Conservation (phyloP, 2,329 filamentous ascomycete genomes). For the Fusarium keratoplasticum region DNA sequence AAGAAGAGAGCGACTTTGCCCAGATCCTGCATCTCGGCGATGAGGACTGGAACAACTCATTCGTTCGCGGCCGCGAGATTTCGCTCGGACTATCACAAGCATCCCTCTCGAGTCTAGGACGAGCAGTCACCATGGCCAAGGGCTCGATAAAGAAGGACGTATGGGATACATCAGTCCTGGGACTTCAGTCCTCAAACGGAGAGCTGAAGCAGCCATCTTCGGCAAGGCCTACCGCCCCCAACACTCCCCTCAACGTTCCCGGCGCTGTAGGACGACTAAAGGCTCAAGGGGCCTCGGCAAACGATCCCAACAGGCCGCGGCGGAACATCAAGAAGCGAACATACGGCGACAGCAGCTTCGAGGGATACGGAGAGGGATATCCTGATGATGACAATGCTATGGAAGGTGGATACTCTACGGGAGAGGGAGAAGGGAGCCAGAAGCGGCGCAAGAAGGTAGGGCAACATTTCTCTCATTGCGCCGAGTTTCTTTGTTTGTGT, state of each 20-base stretch:
- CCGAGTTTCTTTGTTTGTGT: slow-evolving; percentile 16
- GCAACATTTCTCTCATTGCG: slow-evolving; percentile 14
- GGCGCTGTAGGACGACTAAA: slow-evolving; percentile 53
- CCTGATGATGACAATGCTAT: slow-evolving; percentile 72
- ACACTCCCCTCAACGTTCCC: slow-evolving; percentile 60
- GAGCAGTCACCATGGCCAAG: slow-evolving; percentile 68
- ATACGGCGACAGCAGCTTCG: slow-evolving; percentile 80
- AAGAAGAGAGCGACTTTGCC: slow-evolving; percentile 60
- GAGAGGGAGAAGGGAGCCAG: slow-evolving; percentile 74
- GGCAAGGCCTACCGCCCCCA: slow-evolving; percentile 63
- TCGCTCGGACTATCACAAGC: slow-evolving; percentile 62
- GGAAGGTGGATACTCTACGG: slow-evolving; percentile 76
- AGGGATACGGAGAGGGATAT: slow-evolving; percentile 79
- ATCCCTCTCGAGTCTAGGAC: slow-evolving; percentile 57
- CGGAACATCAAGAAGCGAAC: slow-evolving; percentile 78
- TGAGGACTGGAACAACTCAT: slow-evolving; percentile 67
- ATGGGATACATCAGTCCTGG: slow-evolving; percentile 70
- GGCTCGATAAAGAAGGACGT: slow-evolving; percentile 65
- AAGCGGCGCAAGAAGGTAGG: slow-evolving; percentile 75
- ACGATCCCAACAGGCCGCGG: slow-evolving; percentile 68
- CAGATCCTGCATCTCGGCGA: slow-evolving; percentile 64
- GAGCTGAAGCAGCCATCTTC: slow-evolving; percentile 56
- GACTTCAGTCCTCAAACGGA: slow-evolving; percentile 61
- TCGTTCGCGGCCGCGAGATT: slow-evolving; percentile 66
- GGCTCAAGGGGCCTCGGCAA: slow-evolving; percentile 51